Base-by-base conservation (phyloP, 441 rosid species). In the Jatropha podagrica region DNA sequence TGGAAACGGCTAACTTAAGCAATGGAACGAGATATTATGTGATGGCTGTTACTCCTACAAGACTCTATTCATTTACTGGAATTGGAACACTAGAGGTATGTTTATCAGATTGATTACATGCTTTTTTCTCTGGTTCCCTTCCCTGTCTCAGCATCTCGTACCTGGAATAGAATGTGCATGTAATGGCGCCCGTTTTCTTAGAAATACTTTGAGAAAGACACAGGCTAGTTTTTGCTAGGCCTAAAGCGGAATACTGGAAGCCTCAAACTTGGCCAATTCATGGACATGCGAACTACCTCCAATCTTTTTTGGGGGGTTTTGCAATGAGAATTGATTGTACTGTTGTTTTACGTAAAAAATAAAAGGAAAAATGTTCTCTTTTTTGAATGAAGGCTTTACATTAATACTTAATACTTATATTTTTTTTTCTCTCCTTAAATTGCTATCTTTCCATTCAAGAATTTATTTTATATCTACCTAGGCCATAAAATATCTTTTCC, bases 31-130 rank as follows among this genome's bases (percentile, higher is more conserved):
- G 98, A 83, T 94, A 88, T 84, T 94, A 94, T 81, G 89, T 96
- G 93, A 96, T 96, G 99, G 99, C 96, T 81, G 98, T 96, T 72
- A 94, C 98, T 82, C 99, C 98, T 61, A 96, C 99, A 48, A 87
- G 98, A 42, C 95, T 94, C 77, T 96, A 96, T 86, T 94, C 99
- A 38, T 96, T 88, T 78, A 96, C 98, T 51, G 99, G 99, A 76
- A 88, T 92, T 83, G 96, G 99, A 85, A 86, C 90, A 27, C 80
- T 94, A 51, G 99, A 96, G 56, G 99, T 94, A 87, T 87, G 89
- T 85, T 76, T 60, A 73, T 66, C 58, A 17, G 58, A 15, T 52
- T 52, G 58, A 5, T 52, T 52, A 52, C 58, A 15, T 52, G 58
- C 20, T 4, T 4, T 52, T 52, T 0, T 15, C 7, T 52, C 15